A percentile compares a stretch with the other conserved stretches of the same genome.
Conservation (phyloP, 257 asterid species). For the Scutellaria minor region DNA sequence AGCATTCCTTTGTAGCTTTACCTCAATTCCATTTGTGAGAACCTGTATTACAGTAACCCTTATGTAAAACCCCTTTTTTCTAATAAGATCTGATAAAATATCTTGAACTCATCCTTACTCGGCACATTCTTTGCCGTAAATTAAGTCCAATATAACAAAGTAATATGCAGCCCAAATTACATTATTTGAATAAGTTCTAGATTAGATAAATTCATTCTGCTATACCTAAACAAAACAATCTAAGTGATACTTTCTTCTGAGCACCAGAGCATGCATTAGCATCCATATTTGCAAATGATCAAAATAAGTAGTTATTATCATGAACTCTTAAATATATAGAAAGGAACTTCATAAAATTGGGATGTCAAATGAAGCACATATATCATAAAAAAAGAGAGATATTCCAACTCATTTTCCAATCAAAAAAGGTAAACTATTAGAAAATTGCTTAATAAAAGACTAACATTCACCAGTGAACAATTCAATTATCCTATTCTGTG, state of each 20-base stretch:
- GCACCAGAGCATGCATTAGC: background rate
- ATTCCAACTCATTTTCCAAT: background rate
- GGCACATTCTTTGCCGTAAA: no score
- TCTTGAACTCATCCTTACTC: no score
- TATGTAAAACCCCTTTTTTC: background rate
- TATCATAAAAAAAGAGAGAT: background rate
- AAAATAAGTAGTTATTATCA: background rate
- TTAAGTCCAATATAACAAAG: no score
- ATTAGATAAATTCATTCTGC: no score
- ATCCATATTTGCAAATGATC: background rate
- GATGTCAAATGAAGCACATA: background rate
- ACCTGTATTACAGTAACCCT: conserved; percentile 52
- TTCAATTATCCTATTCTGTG: background rate
- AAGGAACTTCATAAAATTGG: background rate
- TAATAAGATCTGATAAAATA: no score
- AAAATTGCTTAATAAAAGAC: background rate
- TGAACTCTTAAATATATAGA: background rate
- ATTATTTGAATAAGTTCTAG: background rate
- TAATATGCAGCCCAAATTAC: no score
- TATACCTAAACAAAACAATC: background rate
- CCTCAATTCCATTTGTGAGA: conserved; percentile 92
- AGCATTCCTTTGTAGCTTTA: conserved; percentile 91
- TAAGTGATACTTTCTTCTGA: background rate
- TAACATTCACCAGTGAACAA: background rate
- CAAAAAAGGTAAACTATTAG: background rate